Evolutionary conservation across 2,329 filamentous ascomycete genomes (phyloP).

Genomic region (Colletotrichum truncatum): DNA sequence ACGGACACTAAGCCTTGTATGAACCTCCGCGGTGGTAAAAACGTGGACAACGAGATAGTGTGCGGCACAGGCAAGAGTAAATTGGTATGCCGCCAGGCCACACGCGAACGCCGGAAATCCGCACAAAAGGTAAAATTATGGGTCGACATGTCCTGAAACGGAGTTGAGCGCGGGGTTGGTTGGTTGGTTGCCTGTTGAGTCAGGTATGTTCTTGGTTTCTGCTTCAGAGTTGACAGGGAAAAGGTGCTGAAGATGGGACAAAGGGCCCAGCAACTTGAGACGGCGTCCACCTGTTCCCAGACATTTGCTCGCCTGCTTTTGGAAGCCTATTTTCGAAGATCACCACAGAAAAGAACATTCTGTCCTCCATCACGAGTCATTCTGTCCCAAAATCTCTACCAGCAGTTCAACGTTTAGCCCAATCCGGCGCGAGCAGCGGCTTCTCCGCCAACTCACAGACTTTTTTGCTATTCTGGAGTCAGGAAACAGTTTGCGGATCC

Average conservation of each 20-base stretch:
- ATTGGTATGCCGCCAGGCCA: neutral
- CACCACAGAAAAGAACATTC: neutral
- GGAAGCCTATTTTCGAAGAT: neutral
- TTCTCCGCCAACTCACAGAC: no score
- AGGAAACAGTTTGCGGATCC: neutral
- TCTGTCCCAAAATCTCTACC: neutral
- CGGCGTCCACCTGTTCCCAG: neutral
- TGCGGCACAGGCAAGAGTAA: neutral
- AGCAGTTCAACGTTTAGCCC: neutral
- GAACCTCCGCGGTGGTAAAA: neutral
- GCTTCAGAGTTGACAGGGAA: constrained; percentile 19
- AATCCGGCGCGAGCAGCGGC: neutral
- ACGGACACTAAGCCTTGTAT: constrained; percentile 10
- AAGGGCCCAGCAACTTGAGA: constrained; percentile 22
- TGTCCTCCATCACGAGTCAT: constrained; percentile 1
- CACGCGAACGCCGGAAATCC: neutral
- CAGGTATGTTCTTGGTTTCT: neutral
- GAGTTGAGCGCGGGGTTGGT: neutral
- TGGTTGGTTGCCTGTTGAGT: neutral
- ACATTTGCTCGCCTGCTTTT: neutral
- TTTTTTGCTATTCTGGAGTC: no score
- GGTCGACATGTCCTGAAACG: constrained; percentile 10
- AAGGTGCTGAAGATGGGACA: constrained; percentile 16
- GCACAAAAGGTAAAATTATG: constrained; percentile 23
- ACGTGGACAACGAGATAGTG: neutral